These are phyloP conservation scores for Trichoderma sp. DNA, from an alignment of 2,329 filamentous ascomycete species.

Conservation along the genomic window DNA sequence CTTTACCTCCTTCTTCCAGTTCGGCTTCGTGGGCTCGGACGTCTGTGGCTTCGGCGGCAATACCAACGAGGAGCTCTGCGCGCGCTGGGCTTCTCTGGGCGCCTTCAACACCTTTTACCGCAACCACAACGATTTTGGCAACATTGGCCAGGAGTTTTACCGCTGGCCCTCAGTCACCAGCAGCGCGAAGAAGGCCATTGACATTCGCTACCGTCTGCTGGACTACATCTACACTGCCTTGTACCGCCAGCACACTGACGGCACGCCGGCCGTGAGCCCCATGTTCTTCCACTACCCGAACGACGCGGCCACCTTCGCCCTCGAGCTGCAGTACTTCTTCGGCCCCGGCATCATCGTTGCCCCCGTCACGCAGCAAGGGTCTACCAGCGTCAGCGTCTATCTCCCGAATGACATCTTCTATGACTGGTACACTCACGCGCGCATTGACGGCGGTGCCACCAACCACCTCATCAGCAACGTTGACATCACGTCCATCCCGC, in stretches of 20 bases:
- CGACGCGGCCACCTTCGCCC: constrained; percentile 43
- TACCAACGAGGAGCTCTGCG: constrained; percentile 61
- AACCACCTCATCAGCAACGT: constrained; percentile 37
- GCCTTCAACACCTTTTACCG: constrained; percentile 70
- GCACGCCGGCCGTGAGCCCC: constrained; percentile 65
- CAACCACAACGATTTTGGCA: constrained; percentile 58
- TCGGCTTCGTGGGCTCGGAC: constrained; percentile 69
- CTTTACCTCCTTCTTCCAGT: constrained; percentile 66
- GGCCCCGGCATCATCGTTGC: constrained; percentile 48
- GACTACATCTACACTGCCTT: constrained; percentile 78
- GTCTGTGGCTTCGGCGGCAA: constrained; percentile 72
- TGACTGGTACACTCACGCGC: constrained; percentile 49
- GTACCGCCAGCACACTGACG: constrained; percentile 55
- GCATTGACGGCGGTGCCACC: constrained; percentile 41
- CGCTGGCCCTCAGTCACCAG: constrained; percentile 61
- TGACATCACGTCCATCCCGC: constrained; percentile 53
- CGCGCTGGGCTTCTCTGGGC: constrained; percentile 67
- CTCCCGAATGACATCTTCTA: constrained; percentile 51
- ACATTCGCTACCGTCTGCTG: constrained; percentile 72
- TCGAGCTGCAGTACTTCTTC: constrained; percentile 52
- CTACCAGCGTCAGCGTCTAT: constrained; percentile 45
- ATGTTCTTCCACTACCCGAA: constrained; percentile 68
- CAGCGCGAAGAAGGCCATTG: constrained; percentile 66
- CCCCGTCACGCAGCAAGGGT: constrained; percentile 46
- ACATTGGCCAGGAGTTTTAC: constrained; percentile 64